Base-by-base conservation (phyloP, 495 filamentous ascomycete species). In the Cetradonia linearis region DNA sequence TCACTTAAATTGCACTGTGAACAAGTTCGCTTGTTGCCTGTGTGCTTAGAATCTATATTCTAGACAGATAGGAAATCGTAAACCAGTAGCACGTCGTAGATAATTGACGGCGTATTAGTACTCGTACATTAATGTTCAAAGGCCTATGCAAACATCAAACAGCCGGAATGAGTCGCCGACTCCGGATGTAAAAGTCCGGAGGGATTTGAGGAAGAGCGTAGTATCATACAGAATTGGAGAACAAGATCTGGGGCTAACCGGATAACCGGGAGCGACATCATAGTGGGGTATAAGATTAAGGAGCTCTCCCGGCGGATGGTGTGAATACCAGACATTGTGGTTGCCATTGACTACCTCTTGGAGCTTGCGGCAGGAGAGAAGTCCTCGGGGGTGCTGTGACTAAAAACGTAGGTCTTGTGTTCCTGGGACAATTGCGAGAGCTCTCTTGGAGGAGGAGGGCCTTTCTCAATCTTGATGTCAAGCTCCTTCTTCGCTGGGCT, bases 391-490 rank as follows among this genome's bases (percentile, higher is more conserved):
- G 58, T 60, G 48, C 47, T 60, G 4, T 60, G 58, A 10, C 38
- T 60, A 16, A 60, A 60, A 44, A 48, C 50, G 16, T 53, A 60
- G 16, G 58, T 60, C 27, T 60, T 60, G 27, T 52, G 47, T 28
- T 60, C 58, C 23, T 53, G 58, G 36, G 47, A 49, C 28, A 40
- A 18, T 27, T 60, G 58, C 28, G 58, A 60, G 20, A 54, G 50
- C n/a, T 54, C 50, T 54, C 50, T 54, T 31, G 59, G 59, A 48
- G 53, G 49, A 13, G 59, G 50, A 33, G 59, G 59, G 6, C 59
- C 59, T 27, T 55, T 48, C 38, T 61, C 59, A 48, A 61, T 61
- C 33, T 61, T 61, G 40, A 61, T 55, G 38, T 61, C 59, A n/a
- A 61, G 52, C 40, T 55, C 50, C 25, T 61, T 61, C 31, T 40